phyloP scores from a whole-genome alignment of 1,284 basidiomycete species.

The Mycena citricolor region DNA sequence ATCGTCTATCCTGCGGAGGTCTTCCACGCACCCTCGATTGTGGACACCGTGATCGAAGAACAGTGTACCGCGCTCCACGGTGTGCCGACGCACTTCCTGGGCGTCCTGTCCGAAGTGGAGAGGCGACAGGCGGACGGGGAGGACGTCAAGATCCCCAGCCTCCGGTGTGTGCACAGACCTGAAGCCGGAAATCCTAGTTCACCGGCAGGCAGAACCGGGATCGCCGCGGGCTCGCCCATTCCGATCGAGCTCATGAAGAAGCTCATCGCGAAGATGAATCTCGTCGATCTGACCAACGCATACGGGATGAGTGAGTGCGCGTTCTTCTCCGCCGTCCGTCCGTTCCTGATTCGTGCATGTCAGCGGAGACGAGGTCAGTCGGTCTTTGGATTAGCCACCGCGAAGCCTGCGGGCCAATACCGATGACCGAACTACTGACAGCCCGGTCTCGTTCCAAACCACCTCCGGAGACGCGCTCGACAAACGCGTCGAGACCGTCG shows the following conservation, averaged over 20 bases:
- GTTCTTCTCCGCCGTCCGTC: no score
- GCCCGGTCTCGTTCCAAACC: constrained; percentile 82
- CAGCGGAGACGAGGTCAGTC: constrained; percentile 36
- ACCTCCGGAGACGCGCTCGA: constrained; percentile 63
- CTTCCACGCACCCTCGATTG: constrained; percentile 63
- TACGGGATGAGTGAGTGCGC: constrained; percentile 86
- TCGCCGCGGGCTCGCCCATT: constrained; percentile 76
- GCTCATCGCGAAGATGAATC: constrained; percentile 63
- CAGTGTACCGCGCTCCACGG: constrained; percentile 79
- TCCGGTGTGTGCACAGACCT: constrained; percentile 46
- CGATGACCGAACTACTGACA: constrained; percentile 33
- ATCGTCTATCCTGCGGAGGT: constrained; percentile 74
- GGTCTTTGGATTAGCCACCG: no score
- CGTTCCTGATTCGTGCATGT: constrained; percentile 20
- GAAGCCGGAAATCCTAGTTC: no score
- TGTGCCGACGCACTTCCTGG: constrained; percentile 83
- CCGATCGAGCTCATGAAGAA: constrained; percentile 79
- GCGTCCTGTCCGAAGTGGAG: constrained; percentile 66
- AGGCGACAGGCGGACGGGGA: constrained; percentile 48
- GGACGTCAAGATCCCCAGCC: constrained; percentile 43
- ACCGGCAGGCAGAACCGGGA: constrained; percentile 54
- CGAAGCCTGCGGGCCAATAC: no score
- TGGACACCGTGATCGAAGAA: constrained; percentile 66
- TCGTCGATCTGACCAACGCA: constrained; percentile 71
- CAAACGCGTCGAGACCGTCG: constrained; percentile 80